These are phyloP conservation scores for Spathaspora sp. DNA, from an alignment of 805 yeast species.

Conservation along the genomic window DNA sequence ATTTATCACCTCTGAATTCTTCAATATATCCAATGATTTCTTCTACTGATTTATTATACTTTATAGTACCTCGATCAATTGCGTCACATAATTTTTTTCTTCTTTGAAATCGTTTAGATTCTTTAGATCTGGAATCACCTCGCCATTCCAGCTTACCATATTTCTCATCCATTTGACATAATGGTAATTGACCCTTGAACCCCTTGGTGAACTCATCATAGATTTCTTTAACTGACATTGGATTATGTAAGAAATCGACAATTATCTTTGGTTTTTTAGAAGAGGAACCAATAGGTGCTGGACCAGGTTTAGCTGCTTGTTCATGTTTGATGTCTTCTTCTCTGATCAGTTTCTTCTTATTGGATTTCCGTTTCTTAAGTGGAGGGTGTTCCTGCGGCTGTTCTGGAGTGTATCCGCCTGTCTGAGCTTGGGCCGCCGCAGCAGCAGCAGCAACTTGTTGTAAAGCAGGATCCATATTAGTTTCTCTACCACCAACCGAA, in stretches of 20 bases:
- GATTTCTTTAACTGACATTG: slow-evolving; percentile 41
- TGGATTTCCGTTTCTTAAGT: slow-evolving; percentile 3
- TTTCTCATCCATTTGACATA: slow-evolving; percentile 38
- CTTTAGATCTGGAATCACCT: slow-evolving; percentile 43
- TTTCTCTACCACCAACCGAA: slow-evolving; percentile 13
- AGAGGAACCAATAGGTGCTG: not conserved
- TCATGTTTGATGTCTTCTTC: not conserved
- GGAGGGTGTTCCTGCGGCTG: slow-evolving; percentile 7
- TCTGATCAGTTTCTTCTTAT: not conserved
- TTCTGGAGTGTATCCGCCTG: not conserved
- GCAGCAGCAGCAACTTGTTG: slow-evolving; percentile 40
- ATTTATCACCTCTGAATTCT: slow-evolving; percentile 39
- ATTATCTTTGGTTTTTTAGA: slow-evolving; percentile 33
- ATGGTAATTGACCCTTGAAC: slow-evolving; percentile 41
- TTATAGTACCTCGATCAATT: slow-evolving; percentile 36
- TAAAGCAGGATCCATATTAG: slow-evolving; percentile 40
- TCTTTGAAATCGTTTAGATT: slow-evolving; percentile 41
- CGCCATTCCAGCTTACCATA: slow-evolving; percentile 45
- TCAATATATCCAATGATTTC: slow-evolving; percentile 40
- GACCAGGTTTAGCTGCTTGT: not conserved
- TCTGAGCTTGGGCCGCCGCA: slow-evolving; percentile 28
- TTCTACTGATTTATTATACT: slow-evolving; percentile 37
- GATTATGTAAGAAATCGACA: slow-evolving; percentile 40
- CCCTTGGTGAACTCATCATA: slow-evolving; percentile 44
- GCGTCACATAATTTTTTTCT: slow-evolving; percentile 43